A percentile compares a stretch with the other conserved stretches of the same genome.
phyloP scores from a whole-genome alignment of 2,329 filamentous ascomycete genomes.

The Fusarium sp. region DNA sequence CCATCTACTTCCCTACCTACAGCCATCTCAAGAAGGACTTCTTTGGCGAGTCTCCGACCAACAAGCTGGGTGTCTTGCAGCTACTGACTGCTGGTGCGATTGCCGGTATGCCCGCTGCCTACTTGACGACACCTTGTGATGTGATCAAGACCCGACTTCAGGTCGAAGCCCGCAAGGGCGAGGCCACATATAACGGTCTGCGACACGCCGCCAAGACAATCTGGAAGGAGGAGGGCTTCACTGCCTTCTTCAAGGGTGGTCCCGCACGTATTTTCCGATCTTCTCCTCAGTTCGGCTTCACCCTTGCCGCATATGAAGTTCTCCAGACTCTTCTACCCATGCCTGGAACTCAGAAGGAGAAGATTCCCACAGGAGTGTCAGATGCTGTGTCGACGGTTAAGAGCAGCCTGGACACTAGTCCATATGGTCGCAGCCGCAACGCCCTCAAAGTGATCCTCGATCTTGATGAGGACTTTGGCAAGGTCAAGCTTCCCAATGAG shows the following conservation, averaged over 20 bases:
- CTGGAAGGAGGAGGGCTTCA: slow-evolving; percentile 89
- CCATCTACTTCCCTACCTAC: slow-evolving; percentile 98
- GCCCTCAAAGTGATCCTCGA: slow-evolving; percentile 96
- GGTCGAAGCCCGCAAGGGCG: slow-evolving; percentile 96
- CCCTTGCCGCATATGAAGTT: slow-evolving; percentile 92
- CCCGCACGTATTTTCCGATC: slow-evolving; percentile 94
- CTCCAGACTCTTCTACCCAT: slow-evolving; percentile 80
- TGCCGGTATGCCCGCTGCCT: slow-evolving; percentile 89
- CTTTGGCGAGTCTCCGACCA: slow-evolving; percentile 87
- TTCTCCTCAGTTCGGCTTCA: slow-evolving; percentile 98
- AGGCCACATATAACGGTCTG: slow-evolving; percentile 85
- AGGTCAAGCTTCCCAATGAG: slow-evolving; percentile 67
- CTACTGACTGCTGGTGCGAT: slow-evolving; percentile 95
- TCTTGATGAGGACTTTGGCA: slow-evolving; percentile 91
- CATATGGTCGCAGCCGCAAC: slow-evolving; percentile 76
- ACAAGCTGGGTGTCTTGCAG: slow-evolving; percentile 90
- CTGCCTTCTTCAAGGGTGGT: slow-evolving; percentile 98
- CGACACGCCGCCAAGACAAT: slow-evolving; percentile 87
- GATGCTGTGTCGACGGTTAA: slow-evolving; percentile 65
- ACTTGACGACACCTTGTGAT: slow-evolving; percentile 96
- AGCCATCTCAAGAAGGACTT: slow-evolving; percentile 92
- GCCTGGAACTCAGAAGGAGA: slow-evolving; percentile 69
- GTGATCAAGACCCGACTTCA: slow-evolving; percentile 99
- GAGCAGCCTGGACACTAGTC: slow-evolving; percentile 53
- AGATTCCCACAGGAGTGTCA: slow-evolving; percentile 65